Conservation (phyloP, 2,329 filamentous ascomycete species). For the Fusarium caatingaense region DNA sequence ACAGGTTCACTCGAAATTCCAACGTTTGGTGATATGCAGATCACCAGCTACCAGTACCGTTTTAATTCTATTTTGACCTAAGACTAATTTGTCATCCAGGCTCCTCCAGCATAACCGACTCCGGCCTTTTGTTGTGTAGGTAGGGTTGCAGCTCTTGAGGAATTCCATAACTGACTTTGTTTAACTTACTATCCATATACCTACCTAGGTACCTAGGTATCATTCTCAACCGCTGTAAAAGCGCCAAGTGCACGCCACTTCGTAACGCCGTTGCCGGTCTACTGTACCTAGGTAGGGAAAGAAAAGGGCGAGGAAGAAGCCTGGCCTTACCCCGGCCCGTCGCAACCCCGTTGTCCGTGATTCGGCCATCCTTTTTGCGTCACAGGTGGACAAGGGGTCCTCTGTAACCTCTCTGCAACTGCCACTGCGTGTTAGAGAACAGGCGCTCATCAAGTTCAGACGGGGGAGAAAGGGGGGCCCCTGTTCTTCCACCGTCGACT, state of each 20-base stretch:
- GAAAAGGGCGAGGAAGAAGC: slow-evolving; percentile 3
- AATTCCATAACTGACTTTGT: slow-evolving; percentile 3
- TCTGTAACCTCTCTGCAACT: slow-evolving; percentile 34
- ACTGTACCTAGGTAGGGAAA: neutral
- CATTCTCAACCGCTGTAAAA: slow-evolving; percentile 14
- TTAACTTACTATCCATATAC: neutral
- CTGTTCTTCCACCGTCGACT: slow-evolving; percentile 37
- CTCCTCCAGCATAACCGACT: neutral
- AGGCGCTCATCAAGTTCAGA: slow-evolving; percentile 26
- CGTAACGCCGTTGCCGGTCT: slow-evolving; percentile 10
- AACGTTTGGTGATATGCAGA: slow-evolving; percentile 8
- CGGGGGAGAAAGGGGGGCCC: slow-evolving; percentile 16
- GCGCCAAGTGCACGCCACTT: slow-evolving; percentile 21
- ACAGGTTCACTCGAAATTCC: slow-evolving; percentile 26
- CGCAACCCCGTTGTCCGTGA: slow-evolving; percentile 36
- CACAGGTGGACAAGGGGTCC: slow-evolving; percentile 42
- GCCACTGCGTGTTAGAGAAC: slow-evolving; percentile 21
- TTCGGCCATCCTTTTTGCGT: slow-evolving; percentile 42
- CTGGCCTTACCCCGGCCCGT: slow-evolving; percentile 27
- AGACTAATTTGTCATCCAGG: slow-evolving; percentile 3
- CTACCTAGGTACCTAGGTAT: neutral
- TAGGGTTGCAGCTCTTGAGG: slow-evolving; percentile 26
- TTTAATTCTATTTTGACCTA: neutral
- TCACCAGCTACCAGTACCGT: neutral
- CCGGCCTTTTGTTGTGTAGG: slow-evolving; percentile 16